Percentiles rank a stretch among this genome's conserved stretches.
Conservation (phyloP, 345 rosid species). For the Eucalyptus coolabah region DNA sequence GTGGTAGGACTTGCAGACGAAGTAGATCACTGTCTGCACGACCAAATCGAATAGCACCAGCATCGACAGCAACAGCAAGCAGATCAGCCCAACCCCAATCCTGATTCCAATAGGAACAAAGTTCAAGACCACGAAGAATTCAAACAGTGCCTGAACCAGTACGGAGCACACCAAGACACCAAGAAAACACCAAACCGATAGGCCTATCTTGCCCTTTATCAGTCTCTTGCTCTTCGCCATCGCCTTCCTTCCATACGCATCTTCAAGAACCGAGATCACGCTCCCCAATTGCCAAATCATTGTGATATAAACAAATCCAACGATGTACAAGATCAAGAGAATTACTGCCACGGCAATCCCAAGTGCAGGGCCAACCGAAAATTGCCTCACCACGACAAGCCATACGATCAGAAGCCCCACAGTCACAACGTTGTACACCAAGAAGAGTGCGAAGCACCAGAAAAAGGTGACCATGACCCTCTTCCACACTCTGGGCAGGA, state of each 20-base stretch:
- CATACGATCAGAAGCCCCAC: background rate
- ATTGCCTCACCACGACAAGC: background rate
- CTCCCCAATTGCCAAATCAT: constrained; percentile 35
- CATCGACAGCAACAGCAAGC: constrained; percentile 14
- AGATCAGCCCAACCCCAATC: constrained; percentile 14
- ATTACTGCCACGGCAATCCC: background rate
- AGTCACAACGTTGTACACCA: background rate
- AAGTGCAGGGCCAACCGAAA: too few relatives aligned
- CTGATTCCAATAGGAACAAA: background rate
- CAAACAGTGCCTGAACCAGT: background rate
- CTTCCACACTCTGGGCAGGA: constrained; percentile 49
- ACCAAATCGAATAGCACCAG: constrained; percentile 26
- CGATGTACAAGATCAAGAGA: background rate
- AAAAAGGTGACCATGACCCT: constrained; percentile 32
- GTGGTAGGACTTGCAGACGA: constrained; percentile 52
- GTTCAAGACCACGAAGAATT: constrained; percentile 12
- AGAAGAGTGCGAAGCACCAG: constrained; percentile 1
- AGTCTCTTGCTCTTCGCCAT: constrained; percentile 23
- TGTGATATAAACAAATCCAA: constrained; percentile 20
- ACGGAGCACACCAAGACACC: background rate
- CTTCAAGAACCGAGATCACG: constrained; percentile 46
- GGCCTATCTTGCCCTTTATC: constrained; percentile 28
- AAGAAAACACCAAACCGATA: background rate
- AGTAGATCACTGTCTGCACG: constrained; percentile 35
- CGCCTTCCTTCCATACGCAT: constrained; percentile 26